A percentile compares a stretch with the other conserved stretches of the same genome.
Conservation (phyloP, 352 stramenopile species). For the Pythium utonaiense region DNA sequence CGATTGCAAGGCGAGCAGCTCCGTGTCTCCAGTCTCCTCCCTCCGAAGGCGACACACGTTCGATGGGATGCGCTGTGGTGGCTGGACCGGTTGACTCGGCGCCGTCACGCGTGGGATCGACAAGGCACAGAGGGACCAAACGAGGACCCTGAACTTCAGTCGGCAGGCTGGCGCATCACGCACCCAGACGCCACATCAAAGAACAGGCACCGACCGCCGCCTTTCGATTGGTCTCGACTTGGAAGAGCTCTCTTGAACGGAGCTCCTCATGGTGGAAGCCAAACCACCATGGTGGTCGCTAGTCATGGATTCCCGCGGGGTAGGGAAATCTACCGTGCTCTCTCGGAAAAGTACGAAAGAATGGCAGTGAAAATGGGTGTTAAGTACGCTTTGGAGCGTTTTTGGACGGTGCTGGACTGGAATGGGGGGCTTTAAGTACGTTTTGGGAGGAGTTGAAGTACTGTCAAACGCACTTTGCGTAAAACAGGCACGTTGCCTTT, state of each 20-base stretch:
- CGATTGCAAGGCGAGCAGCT: too few species aligned
- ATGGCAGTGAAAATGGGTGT: neutral
- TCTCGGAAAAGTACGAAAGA: neutral
- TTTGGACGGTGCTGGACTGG: neutral
- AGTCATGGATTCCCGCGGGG: neutral
- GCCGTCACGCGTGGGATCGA: neutral
- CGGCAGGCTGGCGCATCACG: neutral
- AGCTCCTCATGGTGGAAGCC: neutral
- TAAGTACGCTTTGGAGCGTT: neutral
- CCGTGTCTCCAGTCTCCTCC: too few species aligned
- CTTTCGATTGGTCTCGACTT: neutral
- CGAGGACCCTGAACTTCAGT: neutral
- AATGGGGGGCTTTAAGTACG: neutral
- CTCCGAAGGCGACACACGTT: too few species aligned
- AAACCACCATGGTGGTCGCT: neutral
- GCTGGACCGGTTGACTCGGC: neutral
- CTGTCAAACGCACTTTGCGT: constrained; percentile 3
- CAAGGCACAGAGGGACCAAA: neutral
- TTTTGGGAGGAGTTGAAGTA: neutral
- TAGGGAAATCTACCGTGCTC: too few species aligned
- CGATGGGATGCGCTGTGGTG: neutral
- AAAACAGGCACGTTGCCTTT: neutral
- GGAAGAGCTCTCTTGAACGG: too few species aligned
- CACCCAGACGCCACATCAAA: neutral
- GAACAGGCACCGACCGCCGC: too few species aligned